phyloP scores from a whole-genome alignment of 2,329 filamentous ascomycete species.

The Blastomyces gilchristii region DNA sequence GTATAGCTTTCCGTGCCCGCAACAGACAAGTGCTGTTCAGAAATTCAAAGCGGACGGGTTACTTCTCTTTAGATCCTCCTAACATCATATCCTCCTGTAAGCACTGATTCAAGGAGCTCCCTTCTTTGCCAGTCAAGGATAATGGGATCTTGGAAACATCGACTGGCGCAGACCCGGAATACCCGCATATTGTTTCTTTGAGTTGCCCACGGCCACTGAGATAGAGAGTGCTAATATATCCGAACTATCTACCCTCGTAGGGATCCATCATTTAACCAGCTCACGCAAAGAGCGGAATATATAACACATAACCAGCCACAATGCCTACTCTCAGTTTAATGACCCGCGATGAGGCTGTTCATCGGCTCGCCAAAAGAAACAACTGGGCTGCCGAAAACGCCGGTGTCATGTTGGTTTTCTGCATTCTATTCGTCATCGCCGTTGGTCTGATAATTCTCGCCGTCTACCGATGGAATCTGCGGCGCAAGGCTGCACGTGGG shows the following conservation, averaged over 20 bases:
- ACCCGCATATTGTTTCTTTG: neutral
- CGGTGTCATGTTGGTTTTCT: conserved; percentile 54
- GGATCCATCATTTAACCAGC: neutral
- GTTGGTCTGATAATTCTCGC: conserved; percentile 43
- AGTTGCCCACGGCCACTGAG: neutral
- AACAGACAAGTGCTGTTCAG: neutral
- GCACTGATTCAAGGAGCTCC: neutral
- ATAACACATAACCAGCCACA: conserved; percentile 1
- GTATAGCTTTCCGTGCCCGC: neutral
- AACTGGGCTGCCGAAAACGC: conserved; percentile 50
- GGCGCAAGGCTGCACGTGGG: conserved; percentile 20
- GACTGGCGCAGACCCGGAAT: neutral
- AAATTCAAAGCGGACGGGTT: neutral
- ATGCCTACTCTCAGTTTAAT: conserved; percentile 26
- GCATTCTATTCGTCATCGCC: conserved; percentile 48
- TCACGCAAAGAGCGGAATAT: neutral
- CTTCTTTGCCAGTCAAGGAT: neutral
- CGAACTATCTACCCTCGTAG: neutral
- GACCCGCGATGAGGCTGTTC: conserved; percentile 11
- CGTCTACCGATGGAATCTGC: conserved; percentile 37
- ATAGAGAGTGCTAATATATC: neutral
- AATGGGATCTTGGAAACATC: neutral
- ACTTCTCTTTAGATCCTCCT: neutral
- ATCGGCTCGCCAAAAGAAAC: conserved; percentile 40
- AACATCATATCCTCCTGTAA: neutral